A percentile compares a stretch with the other conserved stretches of the same genome.
These are phyloP conservation scores for Fraxinus cuspidata DNA, from an alignment of 257 asterid genomes.

Conservation along the genomic window DNA sequence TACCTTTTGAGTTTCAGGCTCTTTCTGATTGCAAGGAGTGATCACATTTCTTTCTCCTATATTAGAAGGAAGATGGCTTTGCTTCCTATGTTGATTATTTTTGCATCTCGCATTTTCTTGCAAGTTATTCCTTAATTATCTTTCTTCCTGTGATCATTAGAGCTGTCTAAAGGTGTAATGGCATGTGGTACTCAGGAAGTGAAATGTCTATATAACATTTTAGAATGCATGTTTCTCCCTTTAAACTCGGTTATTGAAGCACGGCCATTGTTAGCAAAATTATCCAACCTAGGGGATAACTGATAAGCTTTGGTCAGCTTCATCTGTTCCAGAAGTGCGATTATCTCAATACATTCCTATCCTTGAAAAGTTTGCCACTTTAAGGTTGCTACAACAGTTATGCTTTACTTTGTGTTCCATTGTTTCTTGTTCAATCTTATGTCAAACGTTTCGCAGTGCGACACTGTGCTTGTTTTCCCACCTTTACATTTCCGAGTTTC, in stretches of 20 bases:
- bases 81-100: neutral
- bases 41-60: neutral
- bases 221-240: constrained; percentile 71
- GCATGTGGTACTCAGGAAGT: constrained; percentile 84
- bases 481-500: constrained; percentile 58
- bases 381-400: constrained; percentile 87
- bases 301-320: constrained; percentile 65
- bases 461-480: constrained; percentile 2
- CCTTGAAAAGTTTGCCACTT: constrained; percentile 75
- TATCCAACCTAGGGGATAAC: constrained; percentile 85
- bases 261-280: constrained; percentile 59
- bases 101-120: neutral
- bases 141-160: neutral
- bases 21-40: neutral
- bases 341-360: constrained; percentile 64
- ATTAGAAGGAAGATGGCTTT: neutral
- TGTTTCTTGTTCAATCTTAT: neutral
- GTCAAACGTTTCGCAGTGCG: neutral
- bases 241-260: constrained; percentile 67
- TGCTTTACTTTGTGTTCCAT: neutral
- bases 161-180: constrained; percentile 93
- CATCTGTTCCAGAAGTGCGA: constrained; percentile 71
- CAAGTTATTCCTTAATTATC: neutral
- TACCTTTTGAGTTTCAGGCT: neutral
- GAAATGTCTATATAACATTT: constrained; percentile 62